Percentiles rank a stretch among this genome's conserved stretches.
Evolutionary conservation across 2,329 filamentous ascomycete genomes (phyloP).

Genomic region (Stachybotrys chartarum): DNA sequence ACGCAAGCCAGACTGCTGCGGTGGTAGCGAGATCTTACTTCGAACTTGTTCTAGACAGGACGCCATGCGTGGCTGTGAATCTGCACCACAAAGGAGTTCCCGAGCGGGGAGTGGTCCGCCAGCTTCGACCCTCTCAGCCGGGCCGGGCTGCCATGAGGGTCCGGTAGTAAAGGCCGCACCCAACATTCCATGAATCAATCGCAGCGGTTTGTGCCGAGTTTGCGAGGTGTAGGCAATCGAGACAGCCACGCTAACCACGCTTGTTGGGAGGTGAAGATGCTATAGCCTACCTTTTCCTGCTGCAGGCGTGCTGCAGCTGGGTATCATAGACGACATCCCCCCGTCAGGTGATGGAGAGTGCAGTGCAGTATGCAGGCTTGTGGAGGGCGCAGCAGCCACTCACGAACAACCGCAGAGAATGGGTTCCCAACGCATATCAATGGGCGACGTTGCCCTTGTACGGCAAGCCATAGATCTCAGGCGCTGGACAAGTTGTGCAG

Average conservation of each 20-base stretch:
- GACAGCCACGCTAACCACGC: background rate
- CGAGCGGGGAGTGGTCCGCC: background rate
- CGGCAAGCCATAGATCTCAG: background rate
- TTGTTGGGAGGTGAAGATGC: background rate
- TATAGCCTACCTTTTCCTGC: background rate
- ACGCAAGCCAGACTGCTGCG: background rate
- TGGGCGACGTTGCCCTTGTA: background rate
- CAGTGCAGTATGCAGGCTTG: background rate
- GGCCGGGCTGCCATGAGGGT: background rate
- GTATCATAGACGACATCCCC: background rate
- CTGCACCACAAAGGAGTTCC: background rate
- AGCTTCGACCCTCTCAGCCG: background rate
- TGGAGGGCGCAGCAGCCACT: background rate
- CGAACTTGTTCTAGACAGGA: background rate
- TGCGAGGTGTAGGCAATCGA: background rate
- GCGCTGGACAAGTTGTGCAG: background rate
- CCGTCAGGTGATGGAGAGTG: background rate
- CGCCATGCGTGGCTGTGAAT: background rate
- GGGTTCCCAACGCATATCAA: background rate
- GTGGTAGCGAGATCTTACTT: background rate
- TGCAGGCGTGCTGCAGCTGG: background rate
- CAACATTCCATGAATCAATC: too few species aligned
- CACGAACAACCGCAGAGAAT: background rate
- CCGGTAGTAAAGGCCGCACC: background rate
- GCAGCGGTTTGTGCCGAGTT: background rate